These are phyloP conservation scores for Amniculicola lignicola DNA, from an alignment of 495 filamentous ascomycete genomes.

Conservation along the genomic window DNA sequence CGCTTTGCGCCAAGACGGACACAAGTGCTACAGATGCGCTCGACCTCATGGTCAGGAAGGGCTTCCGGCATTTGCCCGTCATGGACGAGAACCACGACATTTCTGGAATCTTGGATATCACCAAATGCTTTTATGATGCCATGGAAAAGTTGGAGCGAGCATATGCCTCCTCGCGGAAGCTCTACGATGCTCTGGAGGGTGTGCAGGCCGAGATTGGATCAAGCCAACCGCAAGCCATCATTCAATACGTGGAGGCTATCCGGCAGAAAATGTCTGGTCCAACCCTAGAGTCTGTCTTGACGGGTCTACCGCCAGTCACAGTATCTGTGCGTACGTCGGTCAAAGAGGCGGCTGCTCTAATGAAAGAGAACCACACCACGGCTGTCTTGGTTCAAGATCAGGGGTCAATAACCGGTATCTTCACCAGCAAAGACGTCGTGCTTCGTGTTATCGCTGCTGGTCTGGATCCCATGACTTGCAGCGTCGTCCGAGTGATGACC, in stretches of 20 bases:
- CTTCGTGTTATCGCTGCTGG: conserved; percentile 96
- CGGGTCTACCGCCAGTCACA: conserved; percentile 85
- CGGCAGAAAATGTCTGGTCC: conserved; percentile 96
- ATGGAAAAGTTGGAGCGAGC: conserved; percentile 99
- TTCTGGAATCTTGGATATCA: conserved; percentile 96
- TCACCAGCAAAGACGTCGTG: conserved; percentile 98
- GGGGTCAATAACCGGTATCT: conserved; percentile 96
- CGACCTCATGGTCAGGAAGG: conserved; percentile 96
- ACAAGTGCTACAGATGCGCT: conserved; percentile 97
- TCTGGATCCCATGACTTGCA: conserved; percentile 90
- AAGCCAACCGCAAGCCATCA: conserved; percentile 95
- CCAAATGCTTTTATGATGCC: conserved; percentile 99
- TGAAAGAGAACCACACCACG: conserved; percentile 98
- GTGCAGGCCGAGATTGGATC: conserved; percentile 98
- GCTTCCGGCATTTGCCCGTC: conserved; percentile 93
- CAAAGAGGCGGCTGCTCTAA: conserved; percentile 86
- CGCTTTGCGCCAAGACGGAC: conserved; percentile 92
- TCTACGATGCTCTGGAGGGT: conserved; percentile 96
- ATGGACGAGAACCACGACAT: conserved; percentile 99
- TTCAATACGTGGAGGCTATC: conserved; percentile 96
- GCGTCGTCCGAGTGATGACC: conserved; percentile 97
- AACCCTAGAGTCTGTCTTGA: conserved; percentile 89
- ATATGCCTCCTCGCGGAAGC: conserved; percentile 90
- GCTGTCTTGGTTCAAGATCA: conserved; percentile 95
- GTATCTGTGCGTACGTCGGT: conserved; percentile 95